A percentile compares a stretch with the other conserved stretches of the same genome.
Conservation (phyloP, 768 basidiomycete genomes). For the Arthromyces matolae region DNA sequence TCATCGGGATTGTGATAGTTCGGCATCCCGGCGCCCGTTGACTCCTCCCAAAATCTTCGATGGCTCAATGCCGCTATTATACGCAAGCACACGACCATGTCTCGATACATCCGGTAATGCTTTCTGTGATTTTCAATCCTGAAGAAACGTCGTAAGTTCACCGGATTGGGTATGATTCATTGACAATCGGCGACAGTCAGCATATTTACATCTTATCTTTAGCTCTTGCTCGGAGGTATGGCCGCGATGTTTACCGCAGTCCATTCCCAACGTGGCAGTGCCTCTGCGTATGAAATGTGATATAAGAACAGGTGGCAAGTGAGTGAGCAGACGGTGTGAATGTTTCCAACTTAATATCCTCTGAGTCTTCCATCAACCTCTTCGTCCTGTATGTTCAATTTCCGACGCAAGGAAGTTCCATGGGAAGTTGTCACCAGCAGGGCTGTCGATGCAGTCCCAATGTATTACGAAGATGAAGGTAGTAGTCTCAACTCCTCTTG, state of each 20-base stretch:
- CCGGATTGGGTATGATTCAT: no score
- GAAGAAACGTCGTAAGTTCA: no score
- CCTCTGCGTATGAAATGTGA: not conserved
- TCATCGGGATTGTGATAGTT: no score
- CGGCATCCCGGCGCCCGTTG: no score
- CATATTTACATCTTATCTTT: not conserved
- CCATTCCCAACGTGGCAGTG: constrained; percentile 16
- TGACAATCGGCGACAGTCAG: constrained; percentile 13
- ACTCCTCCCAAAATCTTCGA: no score
- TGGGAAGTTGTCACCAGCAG: constrained; percentile 79
- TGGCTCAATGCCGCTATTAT: no score
- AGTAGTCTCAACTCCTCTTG: constrained; percentile 18
- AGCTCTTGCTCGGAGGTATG: constrained; percentile 2
- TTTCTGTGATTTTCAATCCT: no score
- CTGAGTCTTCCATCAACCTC: not conserved
- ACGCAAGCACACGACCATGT: no score
- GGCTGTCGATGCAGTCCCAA: constrained; percentile 59
- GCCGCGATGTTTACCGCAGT: constrained; percentile 15
- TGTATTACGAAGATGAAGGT: constrained; percentile 64
- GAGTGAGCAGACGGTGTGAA: constrained; percentile 8
- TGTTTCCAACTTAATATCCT: constrained; percentile 1
- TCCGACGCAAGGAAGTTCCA: constrained; percentile 55
- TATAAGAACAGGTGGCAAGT: constrained; percentile 14
- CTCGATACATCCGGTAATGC: no score
- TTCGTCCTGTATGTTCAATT: constrained; percentile 33